These are phyloP conservation scores for Pulveroboletus sp. DNA, from an alignment of 768 basidiomycete genomes.

Conservation along the genomic window DNA sequence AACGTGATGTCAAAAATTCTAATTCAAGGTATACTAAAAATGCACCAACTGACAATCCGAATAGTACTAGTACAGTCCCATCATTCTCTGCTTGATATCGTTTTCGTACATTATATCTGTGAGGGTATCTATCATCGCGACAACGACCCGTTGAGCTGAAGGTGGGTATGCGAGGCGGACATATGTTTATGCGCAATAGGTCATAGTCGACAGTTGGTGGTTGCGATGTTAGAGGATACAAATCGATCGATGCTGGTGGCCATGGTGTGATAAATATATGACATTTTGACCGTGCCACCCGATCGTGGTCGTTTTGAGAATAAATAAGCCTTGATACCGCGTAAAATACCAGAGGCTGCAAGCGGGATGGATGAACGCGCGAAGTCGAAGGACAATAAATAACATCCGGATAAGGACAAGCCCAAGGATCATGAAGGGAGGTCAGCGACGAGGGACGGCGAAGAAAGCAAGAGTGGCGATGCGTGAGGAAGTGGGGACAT, in stretches of 20 bases:
- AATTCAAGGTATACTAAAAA: constrained; percentile 36
- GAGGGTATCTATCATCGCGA: constrained; percentile 34
- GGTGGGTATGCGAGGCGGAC: constrained; percentile 15
- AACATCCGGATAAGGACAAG: constrained; percentile 17
- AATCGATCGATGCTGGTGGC: constrained; percentile 13
- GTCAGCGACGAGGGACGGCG: constrained; percentile 20
- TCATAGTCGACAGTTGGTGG: constrained; percentile 25
- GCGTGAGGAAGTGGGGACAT: constrained; percentile 25
- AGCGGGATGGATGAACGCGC: constrained; percentile 12
- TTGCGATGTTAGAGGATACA: constrained; percentile 31
- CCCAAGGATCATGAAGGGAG: constrained; percentile 12
- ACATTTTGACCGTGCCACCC: constrained; percentile 21
- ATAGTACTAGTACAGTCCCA: constrained; percentile 33
- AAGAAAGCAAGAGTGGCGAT: constrained; percentile 28
- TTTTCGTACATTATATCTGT: constrained; percentile 26
- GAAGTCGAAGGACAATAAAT: constrained; percentile 30
- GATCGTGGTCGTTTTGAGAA: constrained; percentile 29
- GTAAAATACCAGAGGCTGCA: constrained; percentile 15
- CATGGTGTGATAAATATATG: constrained; percentile 23
- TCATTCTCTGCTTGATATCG: constrained; percentile 25
- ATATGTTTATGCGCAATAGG: constrained; percentile 29
- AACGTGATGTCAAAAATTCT: constrained; percentile 28
- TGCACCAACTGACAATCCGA: constrained; percentile 29
- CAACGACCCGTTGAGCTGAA: constrained; percentile 20
- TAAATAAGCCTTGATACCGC: constrained; percentile 30